phyloP scores from a whole-genome alignment of 2,329 filamentous ascomycete species.

The Pestalotiopsis sp. region DNA sequence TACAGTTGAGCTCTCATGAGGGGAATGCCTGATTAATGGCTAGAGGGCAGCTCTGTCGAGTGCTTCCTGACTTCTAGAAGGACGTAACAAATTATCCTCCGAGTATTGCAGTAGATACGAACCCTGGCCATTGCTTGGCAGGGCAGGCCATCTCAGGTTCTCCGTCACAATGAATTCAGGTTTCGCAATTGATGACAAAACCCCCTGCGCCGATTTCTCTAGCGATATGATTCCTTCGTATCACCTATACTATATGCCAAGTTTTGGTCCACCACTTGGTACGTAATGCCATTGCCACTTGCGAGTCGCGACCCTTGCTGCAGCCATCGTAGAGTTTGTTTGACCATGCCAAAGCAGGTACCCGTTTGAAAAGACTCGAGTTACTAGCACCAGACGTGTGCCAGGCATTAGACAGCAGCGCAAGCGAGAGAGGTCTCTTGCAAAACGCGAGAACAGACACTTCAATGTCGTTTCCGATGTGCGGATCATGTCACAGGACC shows the following conservation, averaged over 20 bases:
- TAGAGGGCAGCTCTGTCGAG: not conserved
- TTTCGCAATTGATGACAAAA: not conserved
- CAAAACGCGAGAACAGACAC: conserved; percentile 10
- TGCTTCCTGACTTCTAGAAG: not conserved
- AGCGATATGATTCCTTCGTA: not conserved
- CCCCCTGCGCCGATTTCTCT: not conserved
- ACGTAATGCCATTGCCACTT: not conserved
- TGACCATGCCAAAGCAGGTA: not conserved
- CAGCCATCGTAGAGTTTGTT: not conserved
- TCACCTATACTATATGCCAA: not conserved
- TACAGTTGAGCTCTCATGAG: not conserved
- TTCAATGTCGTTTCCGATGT: conserved; percentile 30
- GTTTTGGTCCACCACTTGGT: not conserved
- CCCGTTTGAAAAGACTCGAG: not conserved
- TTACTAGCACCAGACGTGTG: not conserved
- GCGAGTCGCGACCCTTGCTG: not conserved
- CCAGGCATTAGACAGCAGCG: not conserved
- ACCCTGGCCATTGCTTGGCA: not conserved
- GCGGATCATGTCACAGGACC: conserved; percentile 35
- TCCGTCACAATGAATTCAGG: not conserved
- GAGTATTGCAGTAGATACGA: not conserved
- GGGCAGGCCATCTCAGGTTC: not conserved
- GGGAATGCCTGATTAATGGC: not conserved
- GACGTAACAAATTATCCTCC: not conserved
- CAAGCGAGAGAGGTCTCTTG: not conserved